These are phyloP conservation scores for Sporodiniella umbellata DNA, from an alignment of 371 early-diverging fungal genomes.

Conservation along the genomic window DNA sequence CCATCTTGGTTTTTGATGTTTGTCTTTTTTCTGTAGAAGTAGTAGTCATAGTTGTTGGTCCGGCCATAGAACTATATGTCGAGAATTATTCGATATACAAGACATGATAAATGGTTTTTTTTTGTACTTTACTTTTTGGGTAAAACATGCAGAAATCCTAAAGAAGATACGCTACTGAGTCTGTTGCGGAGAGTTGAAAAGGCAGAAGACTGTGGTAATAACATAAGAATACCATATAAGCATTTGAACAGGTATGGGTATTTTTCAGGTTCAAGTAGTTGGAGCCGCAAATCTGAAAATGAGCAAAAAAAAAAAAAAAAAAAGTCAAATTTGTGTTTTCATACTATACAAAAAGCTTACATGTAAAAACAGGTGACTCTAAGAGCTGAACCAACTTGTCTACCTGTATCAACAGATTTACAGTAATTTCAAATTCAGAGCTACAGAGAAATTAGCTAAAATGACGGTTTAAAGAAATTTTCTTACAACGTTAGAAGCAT, in stretches of 20 bases:
- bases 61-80: conserved; percentile 2
- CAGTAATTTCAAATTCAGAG: conserved; percentile 90
- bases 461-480: not conserved
- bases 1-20: conserved; percentile 9
- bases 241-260: conserved; percentile 84
- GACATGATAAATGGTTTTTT: too few species aligned
- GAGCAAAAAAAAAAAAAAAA: not conserved
- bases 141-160: conserved; percentile 59
- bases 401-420: conserved; percentile 83
- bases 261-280: conserved; percentile 83
- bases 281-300: conserved; percentile 70
- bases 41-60: conserved; percentile 1
- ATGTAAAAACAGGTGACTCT: conserved; percentile 94
- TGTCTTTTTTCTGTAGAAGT: conserved; percentile 11
- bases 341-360: conserved; percentile 22
- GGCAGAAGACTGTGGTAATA: conserved; percentile 89
- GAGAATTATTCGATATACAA: not conserved
- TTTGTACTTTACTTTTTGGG: conserved; percentile 60
- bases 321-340: not conserved
- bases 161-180: conserved; percentile 68
- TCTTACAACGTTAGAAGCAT: conserved; percentile 76
- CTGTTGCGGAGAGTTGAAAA: conserved; percentile 90
- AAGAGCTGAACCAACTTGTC: conserved; percentile 92
- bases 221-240: conserved; percentile 89
- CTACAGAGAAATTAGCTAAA: conserved; percentile 15